phyloP scores from a whole-genome alignment of 257 asterid species.

The Thymus mandschuricus region DNA sequence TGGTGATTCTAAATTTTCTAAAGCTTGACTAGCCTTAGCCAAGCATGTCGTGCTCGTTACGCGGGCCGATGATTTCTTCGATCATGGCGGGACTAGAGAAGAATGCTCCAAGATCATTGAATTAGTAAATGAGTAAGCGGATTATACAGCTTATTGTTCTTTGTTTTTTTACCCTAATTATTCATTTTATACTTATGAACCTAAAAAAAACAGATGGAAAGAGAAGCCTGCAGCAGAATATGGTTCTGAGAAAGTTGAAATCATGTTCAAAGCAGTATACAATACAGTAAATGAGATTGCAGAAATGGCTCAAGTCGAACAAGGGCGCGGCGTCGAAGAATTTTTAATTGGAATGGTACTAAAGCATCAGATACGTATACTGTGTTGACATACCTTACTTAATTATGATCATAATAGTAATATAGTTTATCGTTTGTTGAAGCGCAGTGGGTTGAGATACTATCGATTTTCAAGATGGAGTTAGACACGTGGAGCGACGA shows the following conservation, averaged over 20 bases:
- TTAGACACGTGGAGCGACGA: constrained; percentile 31
- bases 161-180: too few relatives aligned
- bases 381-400: too few relatives aligned
- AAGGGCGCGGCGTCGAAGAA: constrained; percentile 38
- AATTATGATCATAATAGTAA: too few relatives aligned
- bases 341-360: constrained; percentile 38
- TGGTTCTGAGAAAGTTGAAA: constrained; percentile 37
- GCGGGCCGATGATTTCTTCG: constrained; percentile 50
- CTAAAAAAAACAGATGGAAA: constrained; percentile 42
- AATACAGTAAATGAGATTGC: constrained; percentile 43
- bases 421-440: neutral
- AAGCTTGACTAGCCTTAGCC: constrained; percentile 42
- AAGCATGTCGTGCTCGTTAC: constrained; percentile 35
- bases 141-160: too few relatives aligned
- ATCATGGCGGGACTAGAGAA: constrained; percentile 39
- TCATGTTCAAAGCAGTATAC: constrained; percentile 36
- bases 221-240: constrained; percentile 26
- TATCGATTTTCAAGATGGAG: constrained; percentile 32
- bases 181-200: too few relatives aligned
- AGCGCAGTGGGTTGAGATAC: constrained; percentile 36
- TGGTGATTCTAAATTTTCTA: constrained; percentile 31
- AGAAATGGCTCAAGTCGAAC: constrained; percentile 37
- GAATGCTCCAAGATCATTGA: constrained; percentile 38
- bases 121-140: constrained; percentile 37
- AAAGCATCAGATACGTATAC: too few relatives aligned